Base-by-base conservation (phyloP, 2,329 filamentous ascomycete genomes). In the Xylariomycetidae sp. region DNA sequence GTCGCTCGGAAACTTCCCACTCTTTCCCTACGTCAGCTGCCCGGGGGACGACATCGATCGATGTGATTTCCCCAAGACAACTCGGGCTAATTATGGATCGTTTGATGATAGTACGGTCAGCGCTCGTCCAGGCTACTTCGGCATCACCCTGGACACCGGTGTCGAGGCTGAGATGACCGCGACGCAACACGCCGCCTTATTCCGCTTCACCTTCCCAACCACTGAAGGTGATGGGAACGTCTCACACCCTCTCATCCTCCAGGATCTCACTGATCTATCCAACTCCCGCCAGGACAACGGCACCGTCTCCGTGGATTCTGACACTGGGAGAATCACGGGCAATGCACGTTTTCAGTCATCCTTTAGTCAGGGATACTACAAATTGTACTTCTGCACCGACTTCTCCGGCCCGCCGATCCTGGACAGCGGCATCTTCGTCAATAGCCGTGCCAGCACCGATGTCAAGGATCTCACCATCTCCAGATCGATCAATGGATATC, bases 1-100 rank as follows among this genome's bases (percentile, higher is more conserved):
- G 0, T 85, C 79, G 4, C 60, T 87, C 12, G 84, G 82, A 11
- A 86, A 85, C 50, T 88, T 88, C 33, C 79, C 84, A 0, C 62
- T 88, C 2, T 87, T 88, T 42, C 70, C 82, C 0, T 81, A 85
- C 41, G 61, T 72, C 4, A 64, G 66, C 25, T 88, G 83, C 42
- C 66, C 71, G 0, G 68, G 63, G 11, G 74, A 83, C 40, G 70
- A 79, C 25, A 57, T 87, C 34, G 66, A 85, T 46, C 63, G 64
- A 6, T 86, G 82, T 54, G 64, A 62, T 10, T 86, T 76, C 48
- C 69, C 72, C 9, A 75, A 75, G 45, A 60, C 57, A 38, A 44
- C 50, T 43, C 67, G 49, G 41, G 62, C 30, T 31, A 45, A 40
- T 2, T 63, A 61, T 37, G 69, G 67, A 2, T 42, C 48, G 2